phyloP scores from a whole-genome alignment of 1,284 basidiomycete species.

The Pseudozyma hubeiensis region DNA sequence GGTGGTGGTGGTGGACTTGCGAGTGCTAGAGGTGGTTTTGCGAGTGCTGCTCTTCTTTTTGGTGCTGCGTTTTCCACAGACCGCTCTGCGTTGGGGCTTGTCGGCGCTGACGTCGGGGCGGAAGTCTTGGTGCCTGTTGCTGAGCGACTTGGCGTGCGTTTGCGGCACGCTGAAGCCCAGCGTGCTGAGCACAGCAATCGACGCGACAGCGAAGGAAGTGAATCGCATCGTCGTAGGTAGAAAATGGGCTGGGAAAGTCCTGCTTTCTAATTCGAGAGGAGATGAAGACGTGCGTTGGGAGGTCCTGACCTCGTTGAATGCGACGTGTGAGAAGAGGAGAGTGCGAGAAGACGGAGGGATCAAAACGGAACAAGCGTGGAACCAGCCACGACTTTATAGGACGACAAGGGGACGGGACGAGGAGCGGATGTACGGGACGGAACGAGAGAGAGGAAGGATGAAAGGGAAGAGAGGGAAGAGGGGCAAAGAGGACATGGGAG shows the following conservation, averaged over 20 bases:
- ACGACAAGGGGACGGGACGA: not conserved
- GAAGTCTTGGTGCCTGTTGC: constrained; percentile 34
- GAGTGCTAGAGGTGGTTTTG: constrained; percentile 5
- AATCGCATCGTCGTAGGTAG: constrained; percentile 21
- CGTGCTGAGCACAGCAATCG: constrained; percentile 37
- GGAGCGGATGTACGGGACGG: no score
- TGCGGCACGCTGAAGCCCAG: constrained; percentile 27
- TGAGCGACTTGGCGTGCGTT: constrained; percentile 46
- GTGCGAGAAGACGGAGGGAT: not conserved
- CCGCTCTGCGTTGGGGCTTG: constrained; percentile 12
- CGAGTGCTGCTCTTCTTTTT: constrained; percentile 9
- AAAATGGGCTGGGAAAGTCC: constrained; percentile 6
- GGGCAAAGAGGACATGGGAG: not conserved
- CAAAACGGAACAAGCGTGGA: constrained; percentile 17
- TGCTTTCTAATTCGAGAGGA: constrained; percentile 3
- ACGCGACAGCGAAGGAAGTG: constrained; percentile 31
- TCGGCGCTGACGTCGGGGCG: not conserved
- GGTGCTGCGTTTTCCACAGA: constrained; percentile 27
- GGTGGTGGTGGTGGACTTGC: not conserved
- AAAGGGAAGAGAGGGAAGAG: not conserved
- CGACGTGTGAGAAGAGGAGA: constrained; percentile 1
- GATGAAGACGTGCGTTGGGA: not conserved
- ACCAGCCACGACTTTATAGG: constrained; percentile 32
- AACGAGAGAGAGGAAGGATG: not conserved
- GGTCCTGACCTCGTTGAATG: constrained; percentile 24